Conservation (phyloP, 805 yeast genomes). For the Yarrowia deformans region DNA sequence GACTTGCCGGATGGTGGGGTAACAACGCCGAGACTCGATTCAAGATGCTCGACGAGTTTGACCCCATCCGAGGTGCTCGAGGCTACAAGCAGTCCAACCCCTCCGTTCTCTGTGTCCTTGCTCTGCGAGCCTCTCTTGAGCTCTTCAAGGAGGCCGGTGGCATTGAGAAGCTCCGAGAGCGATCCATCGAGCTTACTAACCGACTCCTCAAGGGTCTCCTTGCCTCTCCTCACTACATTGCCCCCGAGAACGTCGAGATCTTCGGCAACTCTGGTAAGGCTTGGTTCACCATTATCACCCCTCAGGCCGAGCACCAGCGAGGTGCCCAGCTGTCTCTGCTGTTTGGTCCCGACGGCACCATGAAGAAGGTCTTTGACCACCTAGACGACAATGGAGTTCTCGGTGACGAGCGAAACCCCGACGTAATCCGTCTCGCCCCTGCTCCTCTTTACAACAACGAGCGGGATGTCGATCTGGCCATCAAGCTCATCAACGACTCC, state of each 20-base stretch:
- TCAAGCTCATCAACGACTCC: conserved; percentile 54
- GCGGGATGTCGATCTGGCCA: conserved; percentile 63
- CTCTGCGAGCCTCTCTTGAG: conserved; percentile 71
- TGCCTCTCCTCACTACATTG: conserved; percentile 57
- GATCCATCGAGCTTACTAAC: conserved; percentile 64
- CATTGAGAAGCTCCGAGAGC: conserved; percentile 60
- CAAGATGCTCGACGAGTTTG: conserved; percentile 77
- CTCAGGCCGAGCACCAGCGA: conserved; percentile 61
- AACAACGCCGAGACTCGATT: conserved; percentile 74
- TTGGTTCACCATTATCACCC: conserved; percentile 78
- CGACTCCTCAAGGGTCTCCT: conserved; percentile 60
- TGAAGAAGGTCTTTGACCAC: conserved; percentile 65
- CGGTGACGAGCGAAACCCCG: conserved; percentile 89
- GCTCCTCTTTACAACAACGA: conserved; percentile 82
- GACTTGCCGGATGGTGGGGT: conserved; percentile 99
- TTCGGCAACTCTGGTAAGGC: conserved; percentile 42
- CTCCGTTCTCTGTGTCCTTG: conserved; percentile 81
- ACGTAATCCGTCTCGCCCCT: conserved; percentile 91
- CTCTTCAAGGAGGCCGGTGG: conserved; percentile 70
- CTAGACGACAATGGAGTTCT: conserved; percentile 67
- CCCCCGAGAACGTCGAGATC: conserved; percentile 44
- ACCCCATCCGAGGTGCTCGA: conserved; percentile 83
- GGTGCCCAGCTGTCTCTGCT: conserved; percentile 86
- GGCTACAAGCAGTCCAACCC: conserved; percentile 93
- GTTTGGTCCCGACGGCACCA: conserved; percentile 62